Base-by-base conservation (phyloP, 768 basidiomycete species). In the Roridomyces roridus region DNA sequence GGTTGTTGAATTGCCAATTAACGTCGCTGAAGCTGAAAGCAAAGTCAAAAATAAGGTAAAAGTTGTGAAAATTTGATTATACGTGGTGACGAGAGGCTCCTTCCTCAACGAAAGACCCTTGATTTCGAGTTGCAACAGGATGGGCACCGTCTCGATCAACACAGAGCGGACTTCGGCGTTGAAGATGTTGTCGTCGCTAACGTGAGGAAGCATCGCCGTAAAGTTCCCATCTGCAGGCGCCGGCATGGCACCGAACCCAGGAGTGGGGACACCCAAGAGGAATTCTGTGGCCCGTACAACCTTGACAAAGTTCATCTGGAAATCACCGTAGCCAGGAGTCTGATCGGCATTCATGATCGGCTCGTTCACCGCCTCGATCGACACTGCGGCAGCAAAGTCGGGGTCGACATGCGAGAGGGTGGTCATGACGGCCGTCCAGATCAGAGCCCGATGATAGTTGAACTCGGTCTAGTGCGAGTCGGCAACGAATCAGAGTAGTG, bases 401-500 rank as follows among this genome's bases (percentile, higher is more conserved):
- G 89, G 79, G 66, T 92, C 86, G 29, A 88, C 71, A 62, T 93
- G 91, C 1, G 88, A 74, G 5, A 93, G 73, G 10, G 80, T 71
- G 1, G 91, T 87, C 86, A 92, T 92, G 18, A 92, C 87, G 12
- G 85, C 85, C 0, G 89, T 85, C 91, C 91, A 93, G n/a, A 87
- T 73, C 42, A 93, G 74, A 8, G 91, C 91, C 6, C 91, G 86
- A 55, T 85, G 81, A 59, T 90, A 93, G 68, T 93, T 93, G 48
- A 82, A 75, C 5, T 75, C 73, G 2, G 87, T 92, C 90, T 89
- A n/a, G n/a, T n/a, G n/a, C n/a, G n/a, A n/a, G n/a, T n/a, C n/a
- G n/a, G n/a, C n/a, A n/a, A n/a, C n/a, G n/a, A n/a, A n/a, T n/a
- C n/a, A n/a, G n/a, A n/a, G n/a, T n/a, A n/a, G n/a, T n/a, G n/a